Base-by-base conservation (phyloP, 345 rosid genomes). In the Erysimum cheiranthoides region DNA sequence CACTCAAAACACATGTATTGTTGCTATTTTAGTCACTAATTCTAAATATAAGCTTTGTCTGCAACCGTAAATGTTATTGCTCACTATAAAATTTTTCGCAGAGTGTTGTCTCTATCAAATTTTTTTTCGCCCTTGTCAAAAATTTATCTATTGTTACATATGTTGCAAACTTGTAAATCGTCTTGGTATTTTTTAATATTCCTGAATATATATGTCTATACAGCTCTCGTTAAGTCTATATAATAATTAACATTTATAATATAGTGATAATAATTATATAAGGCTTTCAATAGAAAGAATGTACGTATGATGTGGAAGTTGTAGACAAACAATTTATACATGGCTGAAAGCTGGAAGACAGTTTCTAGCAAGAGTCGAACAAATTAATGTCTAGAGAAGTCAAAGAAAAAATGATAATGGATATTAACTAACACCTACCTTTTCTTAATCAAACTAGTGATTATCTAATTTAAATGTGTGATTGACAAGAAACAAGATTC, bases 321-420 rank as follows among this genome's bases (percentile, higher is more conserved):
- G 32, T 54, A 25, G 61, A 67, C 68, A 59, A 17, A 28, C 72
- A 66, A 25, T 66, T 60, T 32, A 51, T 7, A 30, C 60, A 68
- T 75, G 74, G 69, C 69, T 68, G 38, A 68, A 39, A 75, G 34
- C 47, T 75, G 62, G 56, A 68, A 51, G 68, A 75, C 68, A 66
- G 0, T 36, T n/a, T 47, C 40, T 16, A 34, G 51, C 31, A 75
- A 68, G 53, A 75, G 9, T 40, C 53, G 39, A 59, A 31, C 68
- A 75, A 30, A 21, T 21, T 21, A 21, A 40, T 50, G 68, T 68
- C 53, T 58, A 45, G 17, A 58, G 30, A 58, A 25, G 35, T 28
- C 31, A 59, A 27, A 45, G 27, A 53, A 63, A 65, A 65, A 47
- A 25, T 35, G 64, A 16, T 35, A 65, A 74, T 38, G 39, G 21